Conservation (phyloP, 1,284 basidiomycete genomes). For the Gymnopus androsaceus region DNA sequence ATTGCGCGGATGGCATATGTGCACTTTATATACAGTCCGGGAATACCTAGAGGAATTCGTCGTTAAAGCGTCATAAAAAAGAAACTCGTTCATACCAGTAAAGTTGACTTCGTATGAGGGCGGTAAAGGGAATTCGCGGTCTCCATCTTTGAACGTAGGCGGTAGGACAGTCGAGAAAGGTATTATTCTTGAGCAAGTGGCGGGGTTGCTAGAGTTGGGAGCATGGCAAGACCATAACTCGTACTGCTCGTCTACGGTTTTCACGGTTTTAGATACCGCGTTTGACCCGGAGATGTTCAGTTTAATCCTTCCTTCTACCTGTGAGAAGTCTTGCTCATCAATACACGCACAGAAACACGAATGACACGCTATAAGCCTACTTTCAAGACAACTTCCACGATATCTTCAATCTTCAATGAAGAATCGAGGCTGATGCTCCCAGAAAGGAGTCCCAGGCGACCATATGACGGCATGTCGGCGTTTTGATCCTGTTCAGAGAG, state of each 20-base stretch:
- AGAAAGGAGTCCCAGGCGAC: conserved; percentile 8
- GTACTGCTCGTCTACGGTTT: conserved; percentile 8
- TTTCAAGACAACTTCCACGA: conserved; percentile 8
- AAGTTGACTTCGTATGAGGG: conserved; percentile 16
- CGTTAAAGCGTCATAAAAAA: background rate
- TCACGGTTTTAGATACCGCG: conserved; percentile 8
- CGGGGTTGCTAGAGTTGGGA: background rate
- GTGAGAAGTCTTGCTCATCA: background rate
- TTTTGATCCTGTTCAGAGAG: conserved; percentile 13
- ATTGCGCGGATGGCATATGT: conserved; percentile 7
- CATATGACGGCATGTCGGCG: conserved; percentile 9
- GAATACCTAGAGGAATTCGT: background rate
- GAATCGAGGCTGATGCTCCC: conserved; percentile 11
- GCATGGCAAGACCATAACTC: conserved; percentile 6
- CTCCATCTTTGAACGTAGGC: conserved; percentile 14
- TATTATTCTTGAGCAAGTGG: conserved; percentile 2
- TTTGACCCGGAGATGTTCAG: conserved; percentile 11
- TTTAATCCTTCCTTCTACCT: conserved; percentile 15
- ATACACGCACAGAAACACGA: background rate
- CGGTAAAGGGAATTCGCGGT: conserved; percentile 8
- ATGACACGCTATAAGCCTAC: conserved; percentile 2
- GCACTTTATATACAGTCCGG: conserved; percentile 12
- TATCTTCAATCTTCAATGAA: background rate
- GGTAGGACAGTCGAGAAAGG: conserved; percentile 15
- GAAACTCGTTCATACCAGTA: background rate